Percentiles rank a stretch among this genome's conserved stretches.
Evolutionary conservation across 768 basidiomycete species (phyloP).

Genomic region (Crassisporium funariophilum): DNA sequence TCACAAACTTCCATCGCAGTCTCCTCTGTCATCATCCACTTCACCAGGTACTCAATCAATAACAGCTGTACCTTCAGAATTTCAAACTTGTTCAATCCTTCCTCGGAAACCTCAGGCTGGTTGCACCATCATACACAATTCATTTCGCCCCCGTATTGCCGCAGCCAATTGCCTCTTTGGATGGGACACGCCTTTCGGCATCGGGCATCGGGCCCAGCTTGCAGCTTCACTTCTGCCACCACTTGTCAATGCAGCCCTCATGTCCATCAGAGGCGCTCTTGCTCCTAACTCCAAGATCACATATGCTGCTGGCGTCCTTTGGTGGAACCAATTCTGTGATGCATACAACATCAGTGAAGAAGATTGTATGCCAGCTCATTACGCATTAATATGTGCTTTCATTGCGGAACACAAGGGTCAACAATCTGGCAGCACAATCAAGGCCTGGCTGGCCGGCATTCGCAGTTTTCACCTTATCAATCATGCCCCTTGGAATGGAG

Average conservation of each 20-base stretch:
- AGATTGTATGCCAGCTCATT: constrained; percentile 28
- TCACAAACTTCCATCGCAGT: too few relatives aligned
- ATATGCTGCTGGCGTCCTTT: constrained; percentile 34
- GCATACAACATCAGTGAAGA: constrained; percentile 22
- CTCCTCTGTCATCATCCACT: too few relatives aligned
- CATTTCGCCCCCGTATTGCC: too few relatives aligned
- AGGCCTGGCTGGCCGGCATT: constrained; percentile 30
- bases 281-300: constrained; percentile 18
- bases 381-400: constrained; percentile 28
- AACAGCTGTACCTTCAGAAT: too few relatives aligned
- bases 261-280: constrained; percentile 11
- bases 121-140: too few relatives aligned
- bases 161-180: too few relatives aligned
- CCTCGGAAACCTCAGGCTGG: too few relatives aligned
- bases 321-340: constrained; percentile 40
- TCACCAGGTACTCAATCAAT: too few relatives aligned
- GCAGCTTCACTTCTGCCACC: constrained; percentile 8
- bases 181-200: too few relatives aligned
- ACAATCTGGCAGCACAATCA: constrained; percentile 13
- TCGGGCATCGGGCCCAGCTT: too few relatives aligned
- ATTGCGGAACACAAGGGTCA: constrained; percentile 4
- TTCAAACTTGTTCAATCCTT: too few relatives aligned
- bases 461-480: constrained; percentile 34
- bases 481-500: constrained; percentile 32
- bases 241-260: constrained; percentile 1